A percentile compares a stretch with the other conserved stretches of the same genome.
Evolutionary conservation across 2,329 filamentous ascomycete species (phyloP).

Genomic region (Colletotrichum musicola): DNA sequence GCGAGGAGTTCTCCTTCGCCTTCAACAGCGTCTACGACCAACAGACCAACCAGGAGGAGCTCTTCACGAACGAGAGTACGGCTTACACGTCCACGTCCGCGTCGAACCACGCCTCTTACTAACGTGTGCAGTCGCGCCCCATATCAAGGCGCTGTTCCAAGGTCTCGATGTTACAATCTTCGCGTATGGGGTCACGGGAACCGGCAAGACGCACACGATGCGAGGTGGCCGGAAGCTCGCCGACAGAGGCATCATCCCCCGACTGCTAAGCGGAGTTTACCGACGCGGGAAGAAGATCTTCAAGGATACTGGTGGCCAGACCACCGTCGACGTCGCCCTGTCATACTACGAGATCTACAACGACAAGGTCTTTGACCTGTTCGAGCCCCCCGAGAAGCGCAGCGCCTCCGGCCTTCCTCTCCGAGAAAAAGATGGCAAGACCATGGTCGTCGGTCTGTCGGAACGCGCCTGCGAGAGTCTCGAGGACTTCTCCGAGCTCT

Average conservation of each 20-base stretch:
- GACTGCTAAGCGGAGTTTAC: constrained; percentile 87
- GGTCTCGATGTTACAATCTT: constrained; percentile 91
- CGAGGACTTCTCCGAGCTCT: constrained; percentile 90
- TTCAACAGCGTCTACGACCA: constrained; percentile 95
- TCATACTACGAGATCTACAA: constrained; percentile 99
- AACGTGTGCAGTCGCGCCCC: constrained; percentile 77
- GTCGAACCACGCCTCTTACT: constrained; percentile 21
- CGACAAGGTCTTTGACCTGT: constrained; percentile 92
- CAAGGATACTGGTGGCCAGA: constrained; percentile 80
- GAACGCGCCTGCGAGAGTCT: constrained; percentile 85
- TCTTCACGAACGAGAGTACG: constrained; percentile 91
- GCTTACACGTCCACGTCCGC: constrained; percentile 37
- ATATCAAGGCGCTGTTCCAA: constrained; percentile 91
- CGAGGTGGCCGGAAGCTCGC: constrained; percentile 87
- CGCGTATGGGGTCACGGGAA: constrained; percentile 93
- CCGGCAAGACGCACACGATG: constrained; percentile 97
- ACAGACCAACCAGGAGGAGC: constrained; percentile 81
- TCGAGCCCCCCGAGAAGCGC: constrained; percentile 89
- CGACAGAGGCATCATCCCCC: constrained; percentile 88
- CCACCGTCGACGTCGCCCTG: constrained; percentile 78
- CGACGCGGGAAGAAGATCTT: constrained; percentile 85
- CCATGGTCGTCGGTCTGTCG: constrained; percentile 86
- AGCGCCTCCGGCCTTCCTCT: constrained; percentile 84
- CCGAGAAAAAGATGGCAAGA: constrained; percentile 88
- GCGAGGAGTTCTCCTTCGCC: constrained; percentile 91